Conservation (phyloP, 2,329 filamentous ascomycete species). For the Blastomyces parvus region DNA sequence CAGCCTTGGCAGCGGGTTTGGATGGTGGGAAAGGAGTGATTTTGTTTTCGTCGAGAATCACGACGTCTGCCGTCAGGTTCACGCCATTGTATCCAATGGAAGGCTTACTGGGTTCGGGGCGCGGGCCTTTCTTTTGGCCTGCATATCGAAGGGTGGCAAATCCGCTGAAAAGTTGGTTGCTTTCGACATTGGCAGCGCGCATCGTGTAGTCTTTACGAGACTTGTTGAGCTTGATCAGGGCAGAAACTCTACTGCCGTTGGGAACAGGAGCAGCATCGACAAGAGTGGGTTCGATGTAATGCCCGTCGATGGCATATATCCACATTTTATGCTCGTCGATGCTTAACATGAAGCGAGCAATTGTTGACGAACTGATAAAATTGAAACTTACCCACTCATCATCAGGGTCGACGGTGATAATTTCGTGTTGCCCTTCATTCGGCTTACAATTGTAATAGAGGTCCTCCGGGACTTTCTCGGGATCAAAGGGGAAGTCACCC, state of each 20-base stretch:
- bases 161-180: conserved; percentile 46
- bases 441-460: conserved; percentile 20
- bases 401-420: conserved; percentile 26
- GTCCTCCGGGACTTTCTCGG: conserved; percentile 18
- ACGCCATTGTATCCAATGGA: conserved; percentile 44
- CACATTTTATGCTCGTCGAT: conserved; percentile 39
- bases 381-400: conserved; percentile 31
- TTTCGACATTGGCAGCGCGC: conserved; percentile 40
- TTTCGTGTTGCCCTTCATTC: conserved; percentile 20
- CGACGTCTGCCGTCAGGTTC: conserved; percentile 33
- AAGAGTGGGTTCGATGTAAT: conserved; percentile 33
- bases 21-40: conserved; percentile 42
- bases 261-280: conserved; percentile 27
- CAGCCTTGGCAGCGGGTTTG: conserved; percentile 32
- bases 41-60: conserved; percentile 35
- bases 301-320: conserved; percentile 38
- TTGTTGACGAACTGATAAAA: conserved; percentile 29
- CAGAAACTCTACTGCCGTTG: conserved; percentile 35
- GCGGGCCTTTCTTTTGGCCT: conserved; percentile 17
- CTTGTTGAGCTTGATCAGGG: conserved; percentile 36
- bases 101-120: conserved; percentile 23
- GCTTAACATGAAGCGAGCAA: conserved; percentile 28
- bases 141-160: conserved; percentile 41
- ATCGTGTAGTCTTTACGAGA: conserved; percentile 32
- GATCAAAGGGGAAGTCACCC: conserved; percentile 19